Evolutionary conservation across 805 yeast species (phyloP), one percentile per base, ranked within the genome.

Genomic region (Kregervanrija delftensis): DNA sequence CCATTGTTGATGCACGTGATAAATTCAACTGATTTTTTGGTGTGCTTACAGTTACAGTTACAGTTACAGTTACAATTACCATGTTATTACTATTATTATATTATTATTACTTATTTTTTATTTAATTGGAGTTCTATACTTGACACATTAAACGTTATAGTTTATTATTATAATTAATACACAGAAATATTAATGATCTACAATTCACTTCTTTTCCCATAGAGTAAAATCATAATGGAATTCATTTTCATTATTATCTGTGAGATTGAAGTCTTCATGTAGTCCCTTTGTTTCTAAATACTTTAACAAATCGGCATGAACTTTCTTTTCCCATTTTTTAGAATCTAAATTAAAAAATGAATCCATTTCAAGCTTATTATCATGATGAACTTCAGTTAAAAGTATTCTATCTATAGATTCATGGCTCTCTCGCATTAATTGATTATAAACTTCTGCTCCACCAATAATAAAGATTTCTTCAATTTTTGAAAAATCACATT

Each of bases 381-480:
- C 52, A n/a, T 62, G 59, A 2, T 60, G 54, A 30, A 90, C 74
- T 57, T 87, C 90, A 0, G 96, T 89, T 12, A 90, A 60, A 22
- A 86, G 70, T 41, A 87, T 63, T 30, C 78, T 71, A 39, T 74
- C 74, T 1, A 82, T 78, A 10, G 66, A 43, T 4, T 65, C 52
- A 1, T 54, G 43, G 8, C 47, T 46, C 11, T 43, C 45, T 5
- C 14, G 11, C 34, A 62, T 42, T 11, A 81, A 56, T 35, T 77
- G 70, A 42, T 77, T 73, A 65, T 93, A 93, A 8, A 93, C 69
- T 59, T 90, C 90, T 0, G 90, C 93, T 1, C 99, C 99, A 3
- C 99, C 99, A 49, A 93, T 91, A 22, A 93, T 74, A 57, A 81
- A 93, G 1, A 93, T 71, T 40, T 77, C 76, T 41, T 79, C 84